Evolutionary conservation across 805 yeast genomes (phyloP).

Genomic region (Kluyveromyces siamensis): DNA sequence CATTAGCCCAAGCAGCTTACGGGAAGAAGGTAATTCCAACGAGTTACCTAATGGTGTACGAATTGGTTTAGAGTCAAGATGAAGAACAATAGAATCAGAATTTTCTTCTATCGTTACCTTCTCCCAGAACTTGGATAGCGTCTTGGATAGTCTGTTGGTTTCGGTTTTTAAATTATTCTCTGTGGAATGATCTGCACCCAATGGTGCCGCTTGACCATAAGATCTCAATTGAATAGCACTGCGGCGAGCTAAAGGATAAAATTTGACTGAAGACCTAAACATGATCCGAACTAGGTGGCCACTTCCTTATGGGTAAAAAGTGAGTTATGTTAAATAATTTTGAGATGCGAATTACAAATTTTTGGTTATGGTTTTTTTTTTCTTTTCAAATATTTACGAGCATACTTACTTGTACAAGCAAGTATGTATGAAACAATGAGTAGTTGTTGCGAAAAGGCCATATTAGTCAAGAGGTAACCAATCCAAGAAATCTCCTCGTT

Average conservation of each 20-base stretch:
- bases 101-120: constrained; percentile 38
- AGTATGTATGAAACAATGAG: too few relatives aligned
- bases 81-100: constrained; percentile 38
- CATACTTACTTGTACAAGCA: too few relatives aligned
- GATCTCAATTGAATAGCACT: background rate
- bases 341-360: too few relatives aligned
- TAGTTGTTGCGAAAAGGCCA: too few relatives aligned
- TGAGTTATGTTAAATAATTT: too few relatives aligned
- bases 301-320: too few relatives aligned
- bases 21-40: constrained; percentile 51
- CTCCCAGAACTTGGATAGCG: constrained; percentile 75
- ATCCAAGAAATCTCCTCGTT: too few relatives aligned
- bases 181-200: constrained; percentile 29
- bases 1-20: constrained; percentile 59
- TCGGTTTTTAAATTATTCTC: constrained; percentile 51
- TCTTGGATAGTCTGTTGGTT: constrained; percentile 60
- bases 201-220: constrained; percentile 12
- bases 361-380: too few relatives aligned
- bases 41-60: constrained; percentile 78
- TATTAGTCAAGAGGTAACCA: too few relatives aligned
- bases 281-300: background rate
- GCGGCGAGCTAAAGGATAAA: background rate
- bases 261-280: background rate
- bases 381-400: too few relatives aligned
- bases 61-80: constrained; percentile 66